Percentiles rank a stretch among this genome's conserved stretches.
Evolutionary conservation across 179 eudicot genomes (phyloP).

Genomic region (Drosera spatulata): DNA sequence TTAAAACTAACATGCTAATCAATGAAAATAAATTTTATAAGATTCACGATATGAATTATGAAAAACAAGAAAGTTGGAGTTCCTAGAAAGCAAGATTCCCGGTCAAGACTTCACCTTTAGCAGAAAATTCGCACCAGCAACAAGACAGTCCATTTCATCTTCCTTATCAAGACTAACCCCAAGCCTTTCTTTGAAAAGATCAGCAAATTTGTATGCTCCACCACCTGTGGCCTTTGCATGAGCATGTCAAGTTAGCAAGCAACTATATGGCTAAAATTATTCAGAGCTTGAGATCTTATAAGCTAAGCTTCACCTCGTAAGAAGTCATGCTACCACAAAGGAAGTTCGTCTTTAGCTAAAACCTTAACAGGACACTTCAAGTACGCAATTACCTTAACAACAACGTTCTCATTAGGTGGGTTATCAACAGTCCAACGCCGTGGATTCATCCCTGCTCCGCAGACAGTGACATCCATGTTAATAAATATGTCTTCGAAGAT

Average conservation of each 20-base stretch:
- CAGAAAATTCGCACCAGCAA: constrained; percentile 90
- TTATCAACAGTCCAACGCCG: constrained; percentile 49
- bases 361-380: neutral
- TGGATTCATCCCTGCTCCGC: constrained; percentile 55
- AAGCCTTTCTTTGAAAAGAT: constrained; percentile 88
- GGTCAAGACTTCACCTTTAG: constrained; percentile 54
- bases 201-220: constrained; percentile 90
- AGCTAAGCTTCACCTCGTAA: no score
- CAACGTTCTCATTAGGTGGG: constrained; percentile 48
- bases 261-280: no score
- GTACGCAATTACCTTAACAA: constrained; percentile 60
- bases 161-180: constrained; percentile 95
- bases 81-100: neutral
- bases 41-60: no score
- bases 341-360: neutral
- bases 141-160: constrained; percentile 94
- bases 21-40: no score
- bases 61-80: no score
- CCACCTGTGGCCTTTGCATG: constrained; percentile 95
- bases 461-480: neutral
- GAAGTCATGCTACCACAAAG: no score
- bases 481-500: neutral
- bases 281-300: no score
- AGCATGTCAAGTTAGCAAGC: constrained; percentile 7
- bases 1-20: no score